Evolutionary conservation across 2,329 filamentous ascomycete genomes (phyloP).

Genomic region (Verticillium albo-atrum): DNA sequence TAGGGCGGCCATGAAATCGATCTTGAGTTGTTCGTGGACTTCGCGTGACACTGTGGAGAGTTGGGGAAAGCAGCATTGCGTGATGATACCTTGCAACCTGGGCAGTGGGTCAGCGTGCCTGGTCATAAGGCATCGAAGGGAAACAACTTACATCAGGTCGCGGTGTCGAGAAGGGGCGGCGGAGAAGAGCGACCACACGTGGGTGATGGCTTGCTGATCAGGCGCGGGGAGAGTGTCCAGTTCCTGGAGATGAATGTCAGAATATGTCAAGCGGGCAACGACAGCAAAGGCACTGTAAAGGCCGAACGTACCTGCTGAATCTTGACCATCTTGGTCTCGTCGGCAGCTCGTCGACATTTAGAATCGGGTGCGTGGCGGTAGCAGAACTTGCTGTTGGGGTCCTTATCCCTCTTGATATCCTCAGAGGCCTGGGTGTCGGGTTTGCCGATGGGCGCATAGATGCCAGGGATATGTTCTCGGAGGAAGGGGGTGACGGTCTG

Average conservation of each 20-base stretch:
- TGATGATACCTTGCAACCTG: conserved; percentile 79
- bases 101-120: not conserved
- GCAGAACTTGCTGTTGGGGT: conserved; percentile 84
- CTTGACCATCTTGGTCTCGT: conserved; percentile 94
- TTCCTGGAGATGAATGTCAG: conserved; percentile 47
- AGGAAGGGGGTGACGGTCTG: conserved; percentile 85
- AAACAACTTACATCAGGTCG: conserved; percentile 65
- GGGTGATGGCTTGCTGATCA: conserved; percentile 93
- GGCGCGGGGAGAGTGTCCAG: conserved; percentile 74
- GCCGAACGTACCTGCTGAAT: conserved; percentile 69
- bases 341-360: conserved; percentile 87
- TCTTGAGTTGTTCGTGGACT: conserved; percentile 91
- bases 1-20: conserved; percentile 88
- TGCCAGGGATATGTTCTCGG: conserved; percentile 80
- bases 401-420: conserved; percentile 35
- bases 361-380: conserved; percentile 92
- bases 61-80: conserved; percentile 96
- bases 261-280: conserved; percentile 16
- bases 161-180: conserved; percentile 91
- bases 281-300: not conserved
- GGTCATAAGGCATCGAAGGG: not conserved
- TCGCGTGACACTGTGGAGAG: conserved; percentile 88
- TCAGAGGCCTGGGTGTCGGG: conserved; percentile 36
- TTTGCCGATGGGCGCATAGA: conserved; percentile 78
- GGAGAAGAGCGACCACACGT: conserved; percentile 97